A percentile compares a stretch with the other conserved stretches of the same genome.
Conservation (phyloP, 2,329 filamentous ascomycete genomes). For the Blumeriella jaapii region DNA sequence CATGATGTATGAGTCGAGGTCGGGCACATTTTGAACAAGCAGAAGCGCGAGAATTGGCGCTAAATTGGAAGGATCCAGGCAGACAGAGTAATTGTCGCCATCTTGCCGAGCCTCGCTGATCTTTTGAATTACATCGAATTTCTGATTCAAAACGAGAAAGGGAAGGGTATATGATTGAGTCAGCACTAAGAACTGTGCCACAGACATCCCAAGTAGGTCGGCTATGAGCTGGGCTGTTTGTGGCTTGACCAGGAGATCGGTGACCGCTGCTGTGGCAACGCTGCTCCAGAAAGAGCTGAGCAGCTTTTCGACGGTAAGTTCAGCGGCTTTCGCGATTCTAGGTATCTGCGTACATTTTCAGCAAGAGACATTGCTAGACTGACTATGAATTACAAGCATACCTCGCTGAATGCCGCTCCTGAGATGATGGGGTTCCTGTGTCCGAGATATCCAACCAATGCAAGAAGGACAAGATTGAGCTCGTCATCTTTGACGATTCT, state of each 20-base stretch:
- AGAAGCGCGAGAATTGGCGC: constrained; percentile 47
- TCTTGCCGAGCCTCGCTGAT: constrained; percentile 71
- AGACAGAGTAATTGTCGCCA: constrained; percentile 43
- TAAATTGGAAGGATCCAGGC: constrained; percentile 45
- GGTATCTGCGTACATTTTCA: constrained; percentile 55
- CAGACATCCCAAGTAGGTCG: constrained; percentile 65
- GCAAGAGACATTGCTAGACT: constrained; percentile 5
- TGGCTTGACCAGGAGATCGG: constrained; percentile 69
- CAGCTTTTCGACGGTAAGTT: constrained; percentile 52
- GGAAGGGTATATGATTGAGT: constrained; percentile 78
- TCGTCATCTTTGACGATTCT: constrained; percentile 68
- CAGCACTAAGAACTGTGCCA: constrained; percentile 60
- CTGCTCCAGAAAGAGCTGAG: constrained; percentile 84
- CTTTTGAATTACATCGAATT: constrained; percentile 65
- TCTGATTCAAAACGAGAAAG: constrained; percentile 70
- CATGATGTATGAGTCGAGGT: constrained; percentile 55
- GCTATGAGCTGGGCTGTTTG: constrained; percentile 72
- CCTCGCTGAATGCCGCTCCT: constrained; percentile 73
- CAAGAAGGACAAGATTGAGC: constrained; percentile 73
- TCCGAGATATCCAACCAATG: constrained; percentile 77
- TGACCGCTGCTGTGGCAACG: constrained; percentile 70
- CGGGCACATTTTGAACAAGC: constrained; percentile 42
- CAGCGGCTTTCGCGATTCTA: constrained; percentile 55
- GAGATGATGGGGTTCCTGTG: constrained; percentile 70
- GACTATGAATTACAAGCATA: constrained; percentile 24